Conservation (phyloP, 1,284 basidiomycete species). For the Paramarasmius palmivorus region DNA sequence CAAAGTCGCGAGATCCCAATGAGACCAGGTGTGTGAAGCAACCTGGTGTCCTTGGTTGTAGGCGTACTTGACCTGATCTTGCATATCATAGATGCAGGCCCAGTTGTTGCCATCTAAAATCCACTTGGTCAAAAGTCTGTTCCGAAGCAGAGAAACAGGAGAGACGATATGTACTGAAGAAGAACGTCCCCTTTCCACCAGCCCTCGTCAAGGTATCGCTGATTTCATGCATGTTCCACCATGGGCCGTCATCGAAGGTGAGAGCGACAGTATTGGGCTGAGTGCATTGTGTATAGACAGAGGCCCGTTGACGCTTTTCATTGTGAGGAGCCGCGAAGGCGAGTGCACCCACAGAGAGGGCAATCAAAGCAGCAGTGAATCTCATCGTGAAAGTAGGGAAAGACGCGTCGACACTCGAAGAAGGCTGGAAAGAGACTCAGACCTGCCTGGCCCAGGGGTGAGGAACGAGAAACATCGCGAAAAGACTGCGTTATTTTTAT, state of each 20-base stretch:
- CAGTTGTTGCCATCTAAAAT: conserved; percentile 6
- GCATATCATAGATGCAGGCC: conserved; percentile 2
- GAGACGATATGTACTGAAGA: neutral
- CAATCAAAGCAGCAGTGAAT: no score
- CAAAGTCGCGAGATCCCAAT: neutral
- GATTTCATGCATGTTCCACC: neutral
- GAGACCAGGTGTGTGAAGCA: conserved; percentile 3
- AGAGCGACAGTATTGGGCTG: conserved; percentile 4
- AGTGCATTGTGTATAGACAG: neutral
- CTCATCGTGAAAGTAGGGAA: no score
- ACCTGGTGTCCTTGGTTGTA: neutral
- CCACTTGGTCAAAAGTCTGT: neutral
- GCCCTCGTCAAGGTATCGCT: neutral
- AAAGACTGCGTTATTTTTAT: no score
- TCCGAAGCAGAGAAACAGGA: neutral
- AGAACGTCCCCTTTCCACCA: conserved; percentile 1
- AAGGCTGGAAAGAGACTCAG: no score
- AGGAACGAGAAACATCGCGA: no score
- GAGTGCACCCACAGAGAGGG: neutral
- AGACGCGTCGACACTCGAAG: no score
- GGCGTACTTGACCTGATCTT: neutral
- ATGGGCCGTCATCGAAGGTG: neutral
- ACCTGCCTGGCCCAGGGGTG: no score
- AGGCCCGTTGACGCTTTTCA: neutral
- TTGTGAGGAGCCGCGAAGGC: neutral